Conservation (phyloP, 2,329 filamentous ascomycete species). For the Fusarium pseudonygamai region DNA sequence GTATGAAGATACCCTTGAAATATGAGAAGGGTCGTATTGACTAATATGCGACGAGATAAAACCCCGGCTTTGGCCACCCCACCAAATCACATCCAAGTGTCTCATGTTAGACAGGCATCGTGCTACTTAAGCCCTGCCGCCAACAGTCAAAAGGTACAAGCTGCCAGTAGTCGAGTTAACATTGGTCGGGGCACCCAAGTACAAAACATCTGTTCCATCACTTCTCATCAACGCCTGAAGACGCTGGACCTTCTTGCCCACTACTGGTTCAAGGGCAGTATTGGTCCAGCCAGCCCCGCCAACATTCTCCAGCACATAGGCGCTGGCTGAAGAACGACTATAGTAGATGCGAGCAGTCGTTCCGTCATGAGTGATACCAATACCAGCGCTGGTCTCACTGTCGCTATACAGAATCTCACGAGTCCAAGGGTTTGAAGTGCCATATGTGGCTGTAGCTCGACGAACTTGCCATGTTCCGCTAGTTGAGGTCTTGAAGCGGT, state of each 20-base stretch:
- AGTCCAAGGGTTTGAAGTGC: constrained; percentile 6
- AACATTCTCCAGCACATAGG: constrained; percentile 23
- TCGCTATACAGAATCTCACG: constrained; percentile 5
- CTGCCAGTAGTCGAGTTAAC: constrained; percentile 22
- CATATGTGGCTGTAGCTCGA: constrained; percentile 4
- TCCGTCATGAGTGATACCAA: constrained; percentile 16
- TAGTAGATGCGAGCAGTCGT: constrained; percentile 12
- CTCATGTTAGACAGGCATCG: not conserved
- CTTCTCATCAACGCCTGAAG: constrained; percentile 16
- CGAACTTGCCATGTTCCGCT: constrained; percentile 3
- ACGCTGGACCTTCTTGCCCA: constrained; percentile 17
- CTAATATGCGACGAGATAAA: not conserved
- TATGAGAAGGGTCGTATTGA: not conserved
- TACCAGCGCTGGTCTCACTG: constrained; percentile 3
- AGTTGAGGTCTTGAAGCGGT: constrained; percentile 9
- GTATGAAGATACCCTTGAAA: not conserved
- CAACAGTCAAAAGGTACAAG: constrained; percentile 3
- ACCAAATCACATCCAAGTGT: not conserved
- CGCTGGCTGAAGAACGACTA: not conserved
- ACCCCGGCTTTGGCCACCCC: no score
- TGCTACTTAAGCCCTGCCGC: not conserved
- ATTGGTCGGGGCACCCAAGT: constrained; percentile 19
- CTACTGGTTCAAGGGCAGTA: constrained; percentile 3
- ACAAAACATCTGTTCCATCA: constrained; percentile 22
- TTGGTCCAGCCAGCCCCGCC: constrained; percentile 9